These are phyloP conservation scores for Cladophialophora yegresii DNA, from an alignment of 2,329 filamentous ascomycete genomes.

Conservation along the genomic window DNA sequence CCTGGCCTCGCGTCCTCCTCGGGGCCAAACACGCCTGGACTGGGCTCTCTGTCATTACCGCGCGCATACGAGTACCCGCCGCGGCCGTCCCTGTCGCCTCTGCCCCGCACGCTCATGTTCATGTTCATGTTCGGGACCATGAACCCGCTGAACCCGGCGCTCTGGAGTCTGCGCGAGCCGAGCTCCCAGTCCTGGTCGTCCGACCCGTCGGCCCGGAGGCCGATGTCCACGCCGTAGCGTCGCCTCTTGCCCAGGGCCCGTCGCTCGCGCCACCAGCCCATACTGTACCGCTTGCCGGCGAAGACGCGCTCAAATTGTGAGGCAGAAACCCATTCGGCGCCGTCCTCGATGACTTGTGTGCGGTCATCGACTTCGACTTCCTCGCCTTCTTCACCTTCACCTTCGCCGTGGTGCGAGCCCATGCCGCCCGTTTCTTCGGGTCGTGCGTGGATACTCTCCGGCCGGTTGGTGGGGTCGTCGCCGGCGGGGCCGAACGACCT, in stretches of 20 bases:
- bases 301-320: conserved; percentile 29
- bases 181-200: conserved; percentile 35
- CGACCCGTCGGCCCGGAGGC: conserved; percentile 28
- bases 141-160: conserved; percentile 24
- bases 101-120: no score
- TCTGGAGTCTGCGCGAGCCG: conserved; percentile 22
- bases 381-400: background rate
- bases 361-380: conserved; percentile 16
- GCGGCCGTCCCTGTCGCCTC: conserved; percentile 25
- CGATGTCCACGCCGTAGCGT: conserved; percentile 35
- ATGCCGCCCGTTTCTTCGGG: conserved; percentile 24
- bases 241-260: conserved; percentile 24
- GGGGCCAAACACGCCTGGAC: conserved; percentile 3
- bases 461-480: background rate
- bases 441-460: conserved; percentile 30
- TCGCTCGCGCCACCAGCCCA: conserved; percentile 36
- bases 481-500: conserved; percentile 27
- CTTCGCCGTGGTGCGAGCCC: conserved; percentile 8
- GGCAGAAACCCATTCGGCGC: conserved; percentile 34
- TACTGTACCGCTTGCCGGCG: conserved; percentile 30
- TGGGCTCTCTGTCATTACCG: background rate
- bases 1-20: conserved; percentile 1
- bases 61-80: conserved; percentile 29
- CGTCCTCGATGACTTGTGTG: conserved; percentile 31
- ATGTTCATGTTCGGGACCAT: conserved; percentile 17